Evolutionary conservation across 768 basidiomycete genomes (phyloP), one percentile per base, ranked within the genome.

Genomic region (Leucosporidium creatinivorum): DNA sequence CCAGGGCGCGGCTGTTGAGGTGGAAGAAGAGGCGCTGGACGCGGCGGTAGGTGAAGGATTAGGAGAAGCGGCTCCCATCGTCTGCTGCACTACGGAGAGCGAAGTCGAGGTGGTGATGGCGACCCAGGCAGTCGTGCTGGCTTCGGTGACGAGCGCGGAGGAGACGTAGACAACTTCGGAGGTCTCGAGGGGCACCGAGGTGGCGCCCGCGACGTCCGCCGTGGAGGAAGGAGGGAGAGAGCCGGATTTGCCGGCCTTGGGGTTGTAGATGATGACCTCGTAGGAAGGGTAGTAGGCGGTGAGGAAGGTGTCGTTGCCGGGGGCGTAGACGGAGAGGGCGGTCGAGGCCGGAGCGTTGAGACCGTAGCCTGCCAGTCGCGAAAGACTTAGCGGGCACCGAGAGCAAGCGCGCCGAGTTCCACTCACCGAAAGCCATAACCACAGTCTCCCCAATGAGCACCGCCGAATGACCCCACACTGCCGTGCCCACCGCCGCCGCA

Each of bases 261-360:
- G 69, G 55, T 70, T 70, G 6, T 44, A 28, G 28, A 62, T 44
- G 21, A 62, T 10, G 26, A 50, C 17, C 15, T 23, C 47, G 54
- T 48, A 71, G 26, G 70, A 68, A 2, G 70, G 70, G 28, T 55
- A 36, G 54, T 71, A 71, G 8, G 63, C 47, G 31, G 47, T 6
- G 30, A 71, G 60, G 61, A 58, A 71, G 13, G 66, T 62, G 61
- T 71, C 58, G 70, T 71, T 71, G 3, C 25, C 25, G 1, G 57
- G 67, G 0, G 61, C 51, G 36, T 68, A 71, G 36, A 71, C 64
- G 39, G 31, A 18, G 10, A 71, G 57, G 0, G 44, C 19, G 10
- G 39, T 12, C 8, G 39, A 44, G 3, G 39, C 39, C 8, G 39
- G 39, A 44, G 39, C 39, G 39, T 44, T 44, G 39, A 44, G 39